phyloP scores from a whole-genome alignment of 495 filamentous ascomycete genomes.

The Trichoderma orchidacearum region DNA sequence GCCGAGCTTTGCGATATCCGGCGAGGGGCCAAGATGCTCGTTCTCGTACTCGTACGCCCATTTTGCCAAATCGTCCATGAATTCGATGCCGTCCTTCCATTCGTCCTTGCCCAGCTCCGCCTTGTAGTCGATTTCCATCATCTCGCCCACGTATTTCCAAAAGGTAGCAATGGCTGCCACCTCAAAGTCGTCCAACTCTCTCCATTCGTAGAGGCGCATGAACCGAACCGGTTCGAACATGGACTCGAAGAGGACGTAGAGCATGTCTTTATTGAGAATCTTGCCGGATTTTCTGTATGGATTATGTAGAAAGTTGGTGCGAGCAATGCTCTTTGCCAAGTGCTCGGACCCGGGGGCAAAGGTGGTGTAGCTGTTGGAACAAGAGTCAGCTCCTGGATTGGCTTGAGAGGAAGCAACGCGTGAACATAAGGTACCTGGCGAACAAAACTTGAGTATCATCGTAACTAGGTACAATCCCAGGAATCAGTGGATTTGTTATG shows the following conservation, averaged over 20 bases:
- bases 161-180: conserved; percentile 50
- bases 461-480: conserved; percentile 19
- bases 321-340: conserved; percentile 36
- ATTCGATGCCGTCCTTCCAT: conserved; percentile 50
- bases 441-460: conserved; percentile 48
- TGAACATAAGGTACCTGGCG: conserved; percentile 31
- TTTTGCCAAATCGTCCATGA: conserved; percentile 43
- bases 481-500: not conserved
- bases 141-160: conserved; percentile 52
- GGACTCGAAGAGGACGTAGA: conserved; percentile 55
- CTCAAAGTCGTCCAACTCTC: conserved; percentile 45
- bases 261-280: conserved; percentile 50
- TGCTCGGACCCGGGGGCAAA: conserved; percentile 34
- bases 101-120: conserved; percentile 17
- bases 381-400: conserved; percentile 6
- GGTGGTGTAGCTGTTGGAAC: not conserved
- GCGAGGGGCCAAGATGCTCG: conserved; percentile 41
- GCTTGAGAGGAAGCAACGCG: not conserved
- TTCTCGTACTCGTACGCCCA: conserved; percentile 49
- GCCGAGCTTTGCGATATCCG: conserved; percentile 34
- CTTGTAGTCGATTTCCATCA: conserved; percentile 41
- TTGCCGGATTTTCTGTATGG: conserved; percentile 43
- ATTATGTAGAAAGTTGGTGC: conserved; percentile 55
- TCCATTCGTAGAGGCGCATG: conserved; percentile 49
- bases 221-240: conserved; percentile 45